Base-by-base conservation (phyloP, 306 rosid genomes). In the Crotalaria pallida region DNA sequence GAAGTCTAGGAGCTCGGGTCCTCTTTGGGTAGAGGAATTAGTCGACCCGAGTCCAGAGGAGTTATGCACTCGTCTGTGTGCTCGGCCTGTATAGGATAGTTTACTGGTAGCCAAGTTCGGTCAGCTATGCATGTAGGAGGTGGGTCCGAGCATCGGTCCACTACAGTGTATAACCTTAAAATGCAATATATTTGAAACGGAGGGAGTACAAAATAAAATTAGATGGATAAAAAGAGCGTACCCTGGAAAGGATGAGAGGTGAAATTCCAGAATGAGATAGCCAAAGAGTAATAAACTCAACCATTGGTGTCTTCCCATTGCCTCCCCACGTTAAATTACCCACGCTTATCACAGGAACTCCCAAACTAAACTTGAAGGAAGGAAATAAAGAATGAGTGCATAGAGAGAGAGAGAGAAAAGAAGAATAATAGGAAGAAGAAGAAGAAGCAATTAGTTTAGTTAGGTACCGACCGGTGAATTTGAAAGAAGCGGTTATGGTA, bases 291-390 rank as follows among this genome's bases (percentile, higher is more conserved):
- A 90, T 80, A 84, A 87, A 93, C 73, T 90, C 97, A 21, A 87
- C 98, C 98, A 89, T 92, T 0, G 98, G 98, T 21, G 98, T 92
- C 71, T 92, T 92, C 74, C 98, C 96, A 81, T 88, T 93, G 65
- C 97, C 98, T 51, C 97, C 97, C 98, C 98, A 94, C 1, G 90
- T 90, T 85, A 90, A 84, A 86, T 90, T 94, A 50, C 98, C 97
- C 12, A 94, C 82, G 77, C 98, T 90, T 4, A 94, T 84, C 58
- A 90, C 92, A 15, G 90, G 90, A 58, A 94, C 72, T 2, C 87
- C 83, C 77, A 94, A 85, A 78, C 96, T 80, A 84, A 79, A 82
- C 88, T 89, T 68, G 55, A n/a, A n/a, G n/a, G n/a, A n/a, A n/a
- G n/a, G n/a, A n/a, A n/a, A n/a, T n/a, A n/a, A n/a, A n/a, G n/a